These are phyloP conservation scores for Russula olivacea DNA, from an alignment of 768 basidiomycete species.

Conservation along the genomic window DNA sequence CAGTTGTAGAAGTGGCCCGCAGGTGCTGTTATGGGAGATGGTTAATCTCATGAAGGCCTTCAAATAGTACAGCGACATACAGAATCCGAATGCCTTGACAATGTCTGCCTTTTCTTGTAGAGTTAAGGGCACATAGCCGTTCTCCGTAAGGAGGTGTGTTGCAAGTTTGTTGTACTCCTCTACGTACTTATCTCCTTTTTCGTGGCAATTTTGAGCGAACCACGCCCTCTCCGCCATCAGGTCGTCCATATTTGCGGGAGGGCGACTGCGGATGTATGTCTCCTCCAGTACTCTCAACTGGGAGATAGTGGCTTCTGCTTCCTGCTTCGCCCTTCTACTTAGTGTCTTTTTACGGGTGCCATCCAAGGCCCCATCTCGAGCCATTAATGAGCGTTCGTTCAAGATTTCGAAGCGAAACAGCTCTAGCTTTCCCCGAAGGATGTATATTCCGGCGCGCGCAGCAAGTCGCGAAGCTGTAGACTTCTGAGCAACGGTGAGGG, in stretches of 20 bases:
- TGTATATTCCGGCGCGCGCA: slow-evolving; percentile 25
- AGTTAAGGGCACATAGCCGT: slow-evolving; percentile 26
- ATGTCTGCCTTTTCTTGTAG: slow-evolving; percentile 29
- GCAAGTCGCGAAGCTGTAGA: slow-evolving; percentile 31
- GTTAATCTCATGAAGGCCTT: not conserved
- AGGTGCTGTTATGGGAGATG: slow-evolving; percentile 22
- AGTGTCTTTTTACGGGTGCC: not conserved
- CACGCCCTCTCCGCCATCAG: slow-evolving; percentile 27
- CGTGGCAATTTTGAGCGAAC: slow-evolving; percentile 29
- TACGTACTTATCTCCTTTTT: slow-evolving; percentile 25
- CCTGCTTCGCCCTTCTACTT: not conserved
- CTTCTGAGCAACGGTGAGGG: slow-evolving; percentile 25
- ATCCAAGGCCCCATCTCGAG: slow-evolving; percentile 2
- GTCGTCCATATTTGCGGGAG: slow-evolving; percentile 13
- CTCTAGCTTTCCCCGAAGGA: slow-evolving; percentile 30
- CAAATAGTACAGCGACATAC: slow-evolving; percentile 18
- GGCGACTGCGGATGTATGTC: slow-evolving; percentile 29
- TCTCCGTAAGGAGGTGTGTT: slow-evolving; percentile 22
- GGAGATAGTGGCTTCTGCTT: not conserved
- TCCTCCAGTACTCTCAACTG: not conserved
- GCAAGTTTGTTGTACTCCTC: slow-evolving; percentile 26
- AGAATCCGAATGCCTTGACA: slow-evolving; percentile 29
- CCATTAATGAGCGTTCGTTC: slow-evolving; percentile 10
- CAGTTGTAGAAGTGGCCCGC: slow-evolving; percentile 34
- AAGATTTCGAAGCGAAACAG: slow-evolving; percentile 27